Base-by-base conservation (phyloP, 2,329 filamentous ascomycete species). In the Fusarium gaditjirri region DNA sequence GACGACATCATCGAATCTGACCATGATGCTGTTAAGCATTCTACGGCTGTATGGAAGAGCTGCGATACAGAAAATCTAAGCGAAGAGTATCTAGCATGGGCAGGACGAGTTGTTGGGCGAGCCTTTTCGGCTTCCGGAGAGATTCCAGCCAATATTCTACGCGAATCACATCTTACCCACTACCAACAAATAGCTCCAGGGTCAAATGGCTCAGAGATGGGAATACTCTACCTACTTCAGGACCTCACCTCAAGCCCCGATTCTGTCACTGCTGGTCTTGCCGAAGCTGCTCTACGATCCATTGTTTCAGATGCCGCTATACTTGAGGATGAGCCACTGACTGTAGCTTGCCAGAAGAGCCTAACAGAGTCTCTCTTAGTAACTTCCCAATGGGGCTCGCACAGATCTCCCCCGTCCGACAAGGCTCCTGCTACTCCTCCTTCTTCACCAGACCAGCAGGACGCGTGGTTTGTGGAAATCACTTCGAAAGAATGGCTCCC, bases 61-160 rank as follows among this genome's bases (percentile, higher is more conserved):
- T 93, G 94, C 73, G 86, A 88, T 64, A 86, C 88, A n/a, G 84
- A 87, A 41, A 83, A 87, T 4, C 84, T 92, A 21, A 92, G 90
- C 61, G 83, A 88, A 31, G 87, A 90, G 21, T 98, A 96, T 78
- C 84, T 94, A 2, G 84, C 93, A 2, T 99, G 97, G 97, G 93
- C 93, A 47, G 95, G 93, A 6, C 89, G 92, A 70, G 92, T 95
- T 5, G 85, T 98, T 47, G 96, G 97, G 12, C 89, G 94, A 78
- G 91, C 94, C 1, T 98, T 95, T 81, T 91, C 92, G 42, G 88
- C 93, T 21, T 93, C 90, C 33, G 94, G 94, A 4, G 85, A 89
- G 60, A 86, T 94, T 10, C 88, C 90, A 21, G 79, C 84, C 39
- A 88, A 88, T 53, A 84, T 93, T 49, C 80, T 92, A 3, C 84